Evolutionary conservation across 2,329 filamentous ascomycete genomes (phyloP), one percentile per base, ranked within the genome.

Genomic region (Penicillium brevicompactum): DNA sequence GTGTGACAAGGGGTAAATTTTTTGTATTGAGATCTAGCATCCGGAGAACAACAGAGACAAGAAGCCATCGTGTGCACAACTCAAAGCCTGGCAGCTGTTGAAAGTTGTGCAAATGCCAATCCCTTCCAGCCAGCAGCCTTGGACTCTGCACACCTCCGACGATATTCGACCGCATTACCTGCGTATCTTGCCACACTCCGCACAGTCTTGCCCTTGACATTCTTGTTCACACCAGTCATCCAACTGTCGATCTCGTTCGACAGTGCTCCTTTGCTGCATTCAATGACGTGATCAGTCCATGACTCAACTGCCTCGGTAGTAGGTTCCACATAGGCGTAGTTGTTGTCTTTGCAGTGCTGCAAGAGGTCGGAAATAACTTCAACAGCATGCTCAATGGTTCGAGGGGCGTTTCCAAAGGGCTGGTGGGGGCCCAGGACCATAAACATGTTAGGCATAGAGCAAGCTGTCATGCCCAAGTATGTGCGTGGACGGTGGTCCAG

Each of bases 141-240:
- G 24, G 42, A 57, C 13, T 59, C 58, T 11, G 53, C 55, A 42
- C 56, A 62, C 43, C 49, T 54, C 32, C 51, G 53, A 44, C 78
- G 67, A 59, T 77, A 83, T 2, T 74, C 78, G 0, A 73, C 70
- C 0, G 75, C 78, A n/a, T 72, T 70, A 0, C 80, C 80, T 31
- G 71, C 73, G 51, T 82, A 82, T 37, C 80, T 69, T 2, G 75
- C 75, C 57, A 82, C 71, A 21, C 65, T 76, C 31, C 79, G 69
- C 57, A 72, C 73, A 58, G 74, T 70, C 69, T 80, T 81, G 7
- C 73, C 67, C 14, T 71, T 67, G 21, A 82, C 64, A 58, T 82
- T 82, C 56, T 71, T 80, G 60, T 83, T 82, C 3, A 83, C 78
- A 1, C 80, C 80, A 2, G 80, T 83, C 79, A 82, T 81, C 81